A percentile compares a stretch with the other conserved stretches of the same genome.
Conservation (phyloP, 345 rosid genomes). For the Salix koriyanagi region DNA sequence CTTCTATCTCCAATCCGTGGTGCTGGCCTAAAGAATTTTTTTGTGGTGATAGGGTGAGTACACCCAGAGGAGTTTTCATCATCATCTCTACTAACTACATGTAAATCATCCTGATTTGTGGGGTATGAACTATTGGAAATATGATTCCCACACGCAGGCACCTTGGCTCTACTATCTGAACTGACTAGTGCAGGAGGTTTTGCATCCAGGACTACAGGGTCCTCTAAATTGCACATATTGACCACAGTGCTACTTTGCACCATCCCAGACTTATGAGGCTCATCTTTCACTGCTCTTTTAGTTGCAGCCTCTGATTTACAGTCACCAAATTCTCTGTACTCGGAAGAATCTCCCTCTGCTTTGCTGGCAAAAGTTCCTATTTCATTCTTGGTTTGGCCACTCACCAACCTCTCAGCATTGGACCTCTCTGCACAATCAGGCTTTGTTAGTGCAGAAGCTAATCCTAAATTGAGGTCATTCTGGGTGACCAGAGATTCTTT, state of each 20-base stretch:
- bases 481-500: slow-evolving; percentile 31
- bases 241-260: slow-evolving; percentile 18
- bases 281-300: slow-evolving; percentile 31
- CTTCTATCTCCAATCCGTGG: slow-evolving; percentile 78
- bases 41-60: slow-evolving; percentile 51
- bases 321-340: slow-evolving; percentile 25
- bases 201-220: slow-evolving; percentile 48
- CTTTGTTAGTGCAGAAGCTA: slow-evolving; percentile 39
- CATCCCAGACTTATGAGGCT: slow-evolving; percentile 26
- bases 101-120: slow-evolving; percentile 46
- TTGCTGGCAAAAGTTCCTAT: slow-evolving; percentile 38
- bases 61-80: slow-evolving; percentile 80
- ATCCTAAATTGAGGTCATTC: slow-evolving; percentile 38
- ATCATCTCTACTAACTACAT: slow-evolving; percentile 76
- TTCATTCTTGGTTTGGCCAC: slow-evolving; percentile 40
- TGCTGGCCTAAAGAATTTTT: slow-evolving; percentile 56
- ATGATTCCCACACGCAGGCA: slow-evolving; percentile 28
- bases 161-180: slow-evolving; percentile 47
- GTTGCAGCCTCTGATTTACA: slow-evolving; percentile 39
- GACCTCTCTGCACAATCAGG: slow-evolving; percentile 45
- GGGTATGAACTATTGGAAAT: slow-evolving; percentile 37
- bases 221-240: slow-evolving; percentile 36
- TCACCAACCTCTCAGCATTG: slow-evolving; percentile 35
- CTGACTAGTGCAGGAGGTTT: slow-evolving; percentile 51
- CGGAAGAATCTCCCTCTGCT: slow-evolving; percentile 28